Evolutionary conservation across 495 filamentous ascomycete species (phyloP), one percentile per base, ranked within the genome.

Genomic region (Hypoxylon fragiforme): DNA sequence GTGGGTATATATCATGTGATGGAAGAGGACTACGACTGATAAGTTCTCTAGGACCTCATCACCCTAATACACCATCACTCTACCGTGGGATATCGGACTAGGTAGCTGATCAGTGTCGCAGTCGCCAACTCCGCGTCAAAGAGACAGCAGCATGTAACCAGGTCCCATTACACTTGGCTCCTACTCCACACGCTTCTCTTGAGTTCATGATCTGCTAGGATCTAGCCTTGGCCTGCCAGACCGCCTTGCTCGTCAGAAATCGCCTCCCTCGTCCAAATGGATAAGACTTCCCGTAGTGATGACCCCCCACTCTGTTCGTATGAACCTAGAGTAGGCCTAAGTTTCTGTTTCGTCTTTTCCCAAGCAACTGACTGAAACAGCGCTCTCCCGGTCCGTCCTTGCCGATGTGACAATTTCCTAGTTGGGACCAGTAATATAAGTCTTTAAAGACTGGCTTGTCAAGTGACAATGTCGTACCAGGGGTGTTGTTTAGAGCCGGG

Each of bases 351-450:
- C 54, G 44, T 39, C 49, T 54, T 50, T 47, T 26, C 21, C 21
- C 12, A 13, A 41, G 50, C 34, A 50, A 63, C 60, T 49, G n/a
- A n/a, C 50, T 57, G 50, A 59, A 66, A 72, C 58, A 53, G 67
- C 69, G 71, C 71, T 68, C 63, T 52, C 43, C 67, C 73, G 73
- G 73, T 72, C 73, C 73, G 73, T 57, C 53, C 60, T 57, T 70
- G 67, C 71, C 73, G 73, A 67, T 63, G 53, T 72, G 69, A 69
- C 70, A 69, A 73, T 74, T 62, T 55, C 51, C 55, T 46, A 61
- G 59, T 60, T 56, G 44, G 59, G 56, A 58, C 45, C 44, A 54
- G 49, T 50, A 58, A 58, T 51, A 61, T 56, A 44, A 37, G 28
- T 50, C 43, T 49, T 51, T 44, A 3, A 34, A 44, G 50, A 39